Conservation (phyloP, 1,139 yeast species). For the Yamadazyma sp. region DNA sequence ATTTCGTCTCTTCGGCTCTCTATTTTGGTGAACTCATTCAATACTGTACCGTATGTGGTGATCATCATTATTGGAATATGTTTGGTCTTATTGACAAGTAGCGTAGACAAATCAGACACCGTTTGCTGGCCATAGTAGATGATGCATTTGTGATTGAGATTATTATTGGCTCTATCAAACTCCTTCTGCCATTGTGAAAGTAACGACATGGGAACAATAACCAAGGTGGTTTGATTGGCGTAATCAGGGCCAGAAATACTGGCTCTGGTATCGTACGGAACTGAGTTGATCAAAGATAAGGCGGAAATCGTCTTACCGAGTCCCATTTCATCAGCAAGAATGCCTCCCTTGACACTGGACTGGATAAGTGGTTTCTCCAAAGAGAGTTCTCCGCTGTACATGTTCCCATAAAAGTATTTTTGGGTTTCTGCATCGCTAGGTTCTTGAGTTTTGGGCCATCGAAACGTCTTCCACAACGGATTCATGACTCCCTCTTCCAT, state of each 20-base stretch:
- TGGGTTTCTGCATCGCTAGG: constrained; percentile 4
- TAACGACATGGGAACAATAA: constrained; percentile 89
- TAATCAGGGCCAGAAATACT: constrained; percentile 28
- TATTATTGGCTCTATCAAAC: constrained; percentile 57
- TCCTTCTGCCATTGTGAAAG: constrained; percentile 91
- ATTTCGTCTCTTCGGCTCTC: constrained; percentile 28
- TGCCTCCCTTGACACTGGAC: constrained; percentile 72
- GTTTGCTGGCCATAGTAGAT: constrained; percentile 76
- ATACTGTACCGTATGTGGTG: constrained; percentile 88
- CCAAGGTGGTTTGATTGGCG: constrained; percentile 71
- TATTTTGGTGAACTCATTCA: constrained; percentile 61
- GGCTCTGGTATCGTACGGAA: constrained; percentile 45
- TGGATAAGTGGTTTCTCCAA: constrained; percentile 62
- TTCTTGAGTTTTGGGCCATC: constrained; percentile 57
- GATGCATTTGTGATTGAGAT: constrained; percentile 42
- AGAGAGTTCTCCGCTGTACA: constrained; percentile 81
- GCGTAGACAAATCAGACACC: constrained; percentile 43
- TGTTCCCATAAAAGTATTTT: constrained; percentile 67
- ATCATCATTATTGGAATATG: constrained; percentile 70
- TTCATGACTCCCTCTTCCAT: constrained; percentile 60
- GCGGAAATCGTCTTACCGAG: constrained; percentile 90
- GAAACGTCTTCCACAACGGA: constrained; percentile 82
- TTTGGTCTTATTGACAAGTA: constrained; percentile 35
- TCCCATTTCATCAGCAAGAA: constrained; percentile 97
- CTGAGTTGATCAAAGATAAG: constrained; percentile 66